phyloP scores from a whole-genome alignment of 441 rosid species.

The Capsella rubella region DNA sequence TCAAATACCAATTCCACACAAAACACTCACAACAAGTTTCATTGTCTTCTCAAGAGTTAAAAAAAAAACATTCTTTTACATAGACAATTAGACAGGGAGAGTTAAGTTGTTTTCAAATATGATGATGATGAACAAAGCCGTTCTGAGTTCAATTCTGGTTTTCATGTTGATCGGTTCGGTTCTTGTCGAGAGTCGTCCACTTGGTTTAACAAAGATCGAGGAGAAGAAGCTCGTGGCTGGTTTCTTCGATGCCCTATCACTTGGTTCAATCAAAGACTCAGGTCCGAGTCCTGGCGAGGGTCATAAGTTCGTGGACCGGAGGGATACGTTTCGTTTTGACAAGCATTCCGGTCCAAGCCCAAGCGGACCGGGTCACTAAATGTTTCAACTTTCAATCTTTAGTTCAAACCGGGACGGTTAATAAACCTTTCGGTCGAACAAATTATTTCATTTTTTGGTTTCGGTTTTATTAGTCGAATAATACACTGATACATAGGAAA shows the following conservation, averaged over 20 bases:
- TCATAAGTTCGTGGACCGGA: constrained; percentile 43
- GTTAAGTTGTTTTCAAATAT: not conserved
- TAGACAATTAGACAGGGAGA: not conserved
- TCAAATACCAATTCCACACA: constrained; percentile 15
- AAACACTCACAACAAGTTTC: constrained; percentile 19
- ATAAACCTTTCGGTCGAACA: not conserved
- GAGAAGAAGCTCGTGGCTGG: constrained; percentile 41
- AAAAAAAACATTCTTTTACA: not conserved
- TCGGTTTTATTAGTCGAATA: not conserved
- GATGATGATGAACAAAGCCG: constrained; percentile 46
- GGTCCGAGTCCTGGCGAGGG: constrained; percentile 73
- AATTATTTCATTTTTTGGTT: constrained; percentile 22
- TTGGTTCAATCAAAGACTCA: constrained; percentile 64
- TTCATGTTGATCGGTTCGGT: constrained; percentile 41
- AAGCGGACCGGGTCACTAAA: constrained; percentile 55
- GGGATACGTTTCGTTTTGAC: constrained; percentile 34
- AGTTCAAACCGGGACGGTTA: constrained; percentile 11
- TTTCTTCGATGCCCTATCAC: constrained; percentile 55
- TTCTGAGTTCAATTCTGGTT: constrained; percentile 40
- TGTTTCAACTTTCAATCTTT: constrained; percentile 9
- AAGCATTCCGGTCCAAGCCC: constrained; percentile 60
- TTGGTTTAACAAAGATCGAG: constrained; percentile 43
- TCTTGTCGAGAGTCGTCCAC: constrained; percentile 55
- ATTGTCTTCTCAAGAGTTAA: not conserved
- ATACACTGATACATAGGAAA: not conserved